phyloP scores from a whole-genome alignment of 192 early-diverging fungal species.

The Coemansia sp. region DNA sequence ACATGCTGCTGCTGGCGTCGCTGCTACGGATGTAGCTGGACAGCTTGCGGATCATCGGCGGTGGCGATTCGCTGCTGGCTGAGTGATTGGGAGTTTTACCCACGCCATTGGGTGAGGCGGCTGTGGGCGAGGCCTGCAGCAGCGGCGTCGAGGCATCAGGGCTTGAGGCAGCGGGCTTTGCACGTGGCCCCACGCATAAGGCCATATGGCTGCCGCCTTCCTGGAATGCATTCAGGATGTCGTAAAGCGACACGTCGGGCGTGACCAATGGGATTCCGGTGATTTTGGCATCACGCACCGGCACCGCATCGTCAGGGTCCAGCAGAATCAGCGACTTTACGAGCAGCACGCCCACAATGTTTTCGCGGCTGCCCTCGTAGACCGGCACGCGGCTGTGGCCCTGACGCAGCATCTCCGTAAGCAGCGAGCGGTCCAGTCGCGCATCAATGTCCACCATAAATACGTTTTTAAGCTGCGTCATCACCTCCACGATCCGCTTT shows the following conservation, averaged over 20 bases:
- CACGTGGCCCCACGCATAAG: conserved; percentile 54
- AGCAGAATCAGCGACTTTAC: conserved; percentile 72
- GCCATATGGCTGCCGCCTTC: conserved; percentile 82
- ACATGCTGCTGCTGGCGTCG: conserved; percentile 4
- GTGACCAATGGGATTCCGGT: conserved; percentile 52
- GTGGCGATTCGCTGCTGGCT: too few species aligned
- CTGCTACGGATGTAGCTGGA: conserved; percentile 40
- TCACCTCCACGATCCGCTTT: conserved; percentile 63
- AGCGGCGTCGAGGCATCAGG: conserved; percentile 48
- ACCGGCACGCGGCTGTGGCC: conserved; percentile 80
- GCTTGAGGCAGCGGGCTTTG: too few species aligned
- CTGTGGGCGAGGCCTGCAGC: neutral
- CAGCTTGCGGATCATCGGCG: conserved; percentile 27
- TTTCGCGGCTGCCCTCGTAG: conserved; percentile 55
- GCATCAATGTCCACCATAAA: conserved; percentile 65
- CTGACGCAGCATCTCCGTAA: conserved; percentile 60
- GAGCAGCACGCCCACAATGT: conserved; percentile 75
- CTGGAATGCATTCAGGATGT: conserved; percentile 81
- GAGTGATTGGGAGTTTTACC: too few species aligned
- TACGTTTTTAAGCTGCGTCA: conserved; percentile 69
- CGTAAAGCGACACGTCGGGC: conserved; percentile 52
- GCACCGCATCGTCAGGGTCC: conserved; percentile 66
- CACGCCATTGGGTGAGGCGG: neutral
- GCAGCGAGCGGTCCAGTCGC: conserved; percentile 55
- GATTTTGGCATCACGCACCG: conserved; percentile 60